phyloP scores from a whole-genome alignment of 2,329 filamentous ascomycete species.

The Tolypocladium tundrense region DNA sequence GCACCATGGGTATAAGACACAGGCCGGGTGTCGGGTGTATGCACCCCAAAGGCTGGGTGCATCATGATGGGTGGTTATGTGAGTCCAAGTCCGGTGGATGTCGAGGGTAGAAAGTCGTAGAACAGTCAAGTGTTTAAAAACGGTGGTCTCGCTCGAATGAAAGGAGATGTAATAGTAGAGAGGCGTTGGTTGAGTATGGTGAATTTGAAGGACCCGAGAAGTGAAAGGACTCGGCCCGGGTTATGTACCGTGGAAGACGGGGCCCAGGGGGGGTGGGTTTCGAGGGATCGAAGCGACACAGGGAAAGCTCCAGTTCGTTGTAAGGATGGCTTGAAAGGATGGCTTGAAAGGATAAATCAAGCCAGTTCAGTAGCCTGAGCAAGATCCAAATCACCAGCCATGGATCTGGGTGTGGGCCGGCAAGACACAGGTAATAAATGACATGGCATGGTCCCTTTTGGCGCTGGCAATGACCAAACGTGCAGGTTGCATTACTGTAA shows the following conservation, averaged over 20 bases:
- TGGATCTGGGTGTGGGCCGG: slow-evolving; percentile 26
- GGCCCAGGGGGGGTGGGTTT: slow-evolving; percentile 8
- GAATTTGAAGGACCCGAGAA: neutral
- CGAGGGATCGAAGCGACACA: slow-evolving; percentile 22
- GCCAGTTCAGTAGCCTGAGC: slow-evolving; percentile 17
- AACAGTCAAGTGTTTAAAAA: neutral
- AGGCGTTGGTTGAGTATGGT: neutral
- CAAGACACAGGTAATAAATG: slow-evolving; percentile 16
- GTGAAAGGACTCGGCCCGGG: slow-evolving; percentile 13
- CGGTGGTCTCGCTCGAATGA: neutral
- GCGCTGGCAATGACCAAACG: slow-evolving; percentile 14
- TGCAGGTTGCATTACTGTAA: slow-evolving; percentile 22
- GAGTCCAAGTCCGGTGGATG: neutral
- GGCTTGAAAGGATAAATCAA: slow-evolving; percentile 26
- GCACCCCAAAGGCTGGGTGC: slow-evolving; percentile 16
- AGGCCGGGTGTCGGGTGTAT: slow-evolving; percentile 15
- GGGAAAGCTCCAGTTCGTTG: slow-evolving; percentile 15
- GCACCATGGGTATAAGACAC: slow-evolving; percentile 22
- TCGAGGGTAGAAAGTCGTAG: neutral
- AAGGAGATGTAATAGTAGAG: neutral
- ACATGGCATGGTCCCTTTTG: slow-evolving; percentile 8
- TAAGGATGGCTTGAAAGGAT: slow-evolving; percentile 14
- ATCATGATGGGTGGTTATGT: slow-evolving; percentile 13
- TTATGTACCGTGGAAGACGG: slow-evolving; percentile 19
- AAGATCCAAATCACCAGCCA: slow-evolving; percentile 16